A percentile compares a stretch with the other conserved stretches of the same genome.
Conservation (phyloP, 257 asterid genomes). For the Prunella vulgaris region DNA sequence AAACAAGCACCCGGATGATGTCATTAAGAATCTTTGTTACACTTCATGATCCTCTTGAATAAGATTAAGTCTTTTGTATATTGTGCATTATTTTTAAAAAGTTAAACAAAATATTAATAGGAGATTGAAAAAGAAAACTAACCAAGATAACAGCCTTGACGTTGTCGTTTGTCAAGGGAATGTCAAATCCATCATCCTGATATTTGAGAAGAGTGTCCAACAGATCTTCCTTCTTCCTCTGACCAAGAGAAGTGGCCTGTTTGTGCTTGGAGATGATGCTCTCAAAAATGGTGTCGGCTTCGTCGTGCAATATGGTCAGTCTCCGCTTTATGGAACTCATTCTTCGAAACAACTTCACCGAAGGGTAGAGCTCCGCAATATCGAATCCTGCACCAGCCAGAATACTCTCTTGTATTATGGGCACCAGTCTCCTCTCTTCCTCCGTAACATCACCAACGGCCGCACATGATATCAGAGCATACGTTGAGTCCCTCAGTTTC, state of each 20-base stretch:
- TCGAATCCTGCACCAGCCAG: slow-evolving; percentile 20
- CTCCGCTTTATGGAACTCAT: slow-evolving; percentile 25
- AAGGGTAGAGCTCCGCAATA: slow-evolving; percentile 30
- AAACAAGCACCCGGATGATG: too few relatives aligned
- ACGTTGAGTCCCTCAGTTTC: neutral
- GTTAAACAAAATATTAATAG: too few relatives aligned
- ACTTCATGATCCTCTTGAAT: too few relatives aligned
- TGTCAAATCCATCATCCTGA: slow-evolving; percentile 1
- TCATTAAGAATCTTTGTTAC: too few relatives aligned
- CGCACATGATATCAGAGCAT: neutral
- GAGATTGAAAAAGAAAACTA: neutral
- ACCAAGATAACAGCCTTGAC: slow-evolving; percentile 16
- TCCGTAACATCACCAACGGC: neutral
- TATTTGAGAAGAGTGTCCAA: slow-evolving; percentile 24
- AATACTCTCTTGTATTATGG: neutral
- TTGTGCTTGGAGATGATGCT: slow-evolving; percentile 18
- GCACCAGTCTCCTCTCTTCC: neutral
- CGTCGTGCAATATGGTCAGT: slow-evolving; percentile 15
- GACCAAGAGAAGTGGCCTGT: too few relatives aligned
- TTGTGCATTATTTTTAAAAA: too few relatives aligned
- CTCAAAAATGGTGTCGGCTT: slow-evolving; percentile 26
- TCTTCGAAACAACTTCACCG: slow-evolving; percentile 15
- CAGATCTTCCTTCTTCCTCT: slow-evolving; percentile 14
- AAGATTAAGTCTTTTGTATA: too few relatives aligned
- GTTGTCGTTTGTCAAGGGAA: slow-evolving; percentile 13